phyloP scores from a whole-genome alignment of 768 basidiomycete genomes.

The Lyophyllum atratum region DNA sequence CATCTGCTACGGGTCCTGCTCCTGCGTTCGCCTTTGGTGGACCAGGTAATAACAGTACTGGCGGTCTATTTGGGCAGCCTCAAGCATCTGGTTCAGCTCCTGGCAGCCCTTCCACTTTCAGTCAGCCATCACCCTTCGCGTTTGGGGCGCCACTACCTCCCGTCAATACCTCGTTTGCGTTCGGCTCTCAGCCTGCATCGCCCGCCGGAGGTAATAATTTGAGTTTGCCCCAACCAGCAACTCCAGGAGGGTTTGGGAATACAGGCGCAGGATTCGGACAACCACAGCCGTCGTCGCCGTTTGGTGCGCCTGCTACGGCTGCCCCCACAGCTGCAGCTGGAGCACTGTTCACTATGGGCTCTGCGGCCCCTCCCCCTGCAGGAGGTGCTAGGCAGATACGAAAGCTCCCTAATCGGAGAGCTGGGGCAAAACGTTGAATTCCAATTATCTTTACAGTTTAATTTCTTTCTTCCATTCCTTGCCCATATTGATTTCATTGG shows the following conservation, averaged over 20 bases:
- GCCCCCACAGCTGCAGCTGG: slow-evolving; percentile 36
- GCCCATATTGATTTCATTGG: slow-evolving; percentile 1
- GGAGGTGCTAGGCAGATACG: slow-evolving; percentile 47
- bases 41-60: slow-evolving; percentile 28
- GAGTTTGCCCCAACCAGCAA: slow-evolving; percentile 37
- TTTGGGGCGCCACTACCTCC: slow-evolving; percentile 45
- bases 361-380: slow-evolving; percentile 39
- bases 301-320: slow-evolving; percentile 39
- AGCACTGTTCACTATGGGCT: slow-evolving; percentile 61
- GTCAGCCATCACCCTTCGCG: slow-evolving; percentile 45
- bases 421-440: slow-evolving; percentile 38
- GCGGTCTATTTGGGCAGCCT: slow-evolving; percentile 45
- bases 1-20: slow-evolving; percentile 38
- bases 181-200: slow-evolving; percentile 62
- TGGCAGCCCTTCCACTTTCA: slow-evolving; percentile 60
- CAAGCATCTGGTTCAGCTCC: slow-evolving; percentile 47
- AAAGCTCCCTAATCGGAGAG: slow-evolving; percentile 54
- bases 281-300: slow-evolving; percentile 44
- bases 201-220: slow-evolving; percentile 44
- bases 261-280: slow-evolving; percentile 37
- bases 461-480: neutral
- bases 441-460: neutral
- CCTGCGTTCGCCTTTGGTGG: slow-evolving; percentile 50
- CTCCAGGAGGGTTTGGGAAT: slow-evolving; percentile 43
- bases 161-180: slow-evolving; percentile 42